Percentiles rank a stretch among this genome's conserved stretches.
Conservation (phyloP, 352 stramenopile genomes). For the Pythium oligandrum region DNA sequence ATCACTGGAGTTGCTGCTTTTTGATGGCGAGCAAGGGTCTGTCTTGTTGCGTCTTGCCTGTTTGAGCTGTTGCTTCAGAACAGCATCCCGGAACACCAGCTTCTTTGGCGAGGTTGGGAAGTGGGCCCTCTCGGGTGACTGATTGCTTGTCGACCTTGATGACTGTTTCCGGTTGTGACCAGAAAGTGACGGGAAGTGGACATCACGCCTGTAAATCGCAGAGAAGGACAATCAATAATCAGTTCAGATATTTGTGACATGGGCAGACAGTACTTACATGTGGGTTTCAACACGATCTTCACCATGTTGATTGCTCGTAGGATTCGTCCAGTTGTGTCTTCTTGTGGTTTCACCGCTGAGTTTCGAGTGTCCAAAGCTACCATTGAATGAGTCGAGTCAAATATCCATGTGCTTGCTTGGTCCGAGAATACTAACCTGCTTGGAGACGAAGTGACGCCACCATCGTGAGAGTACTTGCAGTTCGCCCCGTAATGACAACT, state of each 20-base stretch:
- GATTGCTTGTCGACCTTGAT: not conserved
- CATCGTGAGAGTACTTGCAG: conserved; percentile 59
- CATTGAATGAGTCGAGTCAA: too few species aligned
- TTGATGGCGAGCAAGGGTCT: conserved; percentile 2
- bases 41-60: not conserved
- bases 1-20: conserved; percentile 6
- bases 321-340: too few species aligned
- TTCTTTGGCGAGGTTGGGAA: conserved; percentile 18
- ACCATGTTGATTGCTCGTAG: too few species aligned
- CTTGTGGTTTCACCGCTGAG: too few species aligned
- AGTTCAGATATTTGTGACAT: too few species aligned
- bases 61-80: conserved; percentile 33
- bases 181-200: conserved; percentile 14
- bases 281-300: too few species aligned
- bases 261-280: too few species aligned
- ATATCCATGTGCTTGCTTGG: too few species aligned
- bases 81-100: conserved; percentile 47
- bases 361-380: too few species aligned
- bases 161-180: not conserved
- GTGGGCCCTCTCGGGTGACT: not conserved
- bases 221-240: too few species aligned
- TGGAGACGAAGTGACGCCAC: not conserved
- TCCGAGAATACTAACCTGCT: not conserved
- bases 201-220: conserved; percentile 2
- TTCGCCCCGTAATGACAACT: conserved; percentile 43